These are phyloP conservation scores for Aegilops longissima DNA, from an alignment of 176 grass and related monocot species.

Conservation along the genomic window DNA sequence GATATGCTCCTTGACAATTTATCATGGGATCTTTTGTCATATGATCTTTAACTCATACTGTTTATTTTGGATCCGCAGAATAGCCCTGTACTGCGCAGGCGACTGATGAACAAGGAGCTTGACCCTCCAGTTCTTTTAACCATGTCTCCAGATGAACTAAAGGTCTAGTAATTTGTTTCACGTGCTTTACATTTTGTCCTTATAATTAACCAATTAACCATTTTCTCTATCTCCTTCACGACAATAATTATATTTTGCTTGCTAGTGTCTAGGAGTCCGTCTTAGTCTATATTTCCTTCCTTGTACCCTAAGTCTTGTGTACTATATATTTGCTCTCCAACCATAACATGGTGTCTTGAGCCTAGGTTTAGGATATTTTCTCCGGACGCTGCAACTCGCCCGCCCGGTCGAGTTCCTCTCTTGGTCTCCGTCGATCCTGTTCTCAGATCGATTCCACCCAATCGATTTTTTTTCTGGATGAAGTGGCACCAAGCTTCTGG, in stretches of 20 bases:
- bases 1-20: slow-evolving; percentile 6
- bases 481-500: too few relatives aligned
- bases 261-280: background rate
- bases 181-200: slow-evolving; percentile 20
- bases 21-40: background rate
- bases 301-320: background rate
- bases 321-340: background rate
- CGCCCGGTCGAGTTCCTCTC: background rate
- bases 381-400: background rate
- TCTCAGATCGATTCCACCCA: background rate
- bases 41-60: background rate
- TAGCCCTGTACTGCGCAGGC: slow-evolving; percentile 57
- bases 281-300: background rate
- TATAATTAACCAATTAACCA: background rate
- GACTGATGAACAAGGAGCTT: slow-evolving; percentile 82
- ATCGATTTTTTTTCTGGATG: too few relatives aligned
- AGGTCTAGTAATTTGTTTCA: slow-evolving; percentile 48
- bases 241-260: slow-evolving; percentile 7
- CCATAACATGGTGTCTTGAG: background rate
- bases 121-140: slow-evolving; percentile 74
- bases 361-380: background rate
- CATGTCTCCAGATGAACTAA: slow-evolving; percentile 92
- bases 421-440: background rate
- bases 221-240: background rate
- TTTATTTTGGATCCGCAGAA: slow-evolving; percentile 59